A percentile compares a stretch with the other conserved stretches of the same genome.
These are phyloP conservation scores for Hypholoma fasciculare DNA, from an alignment of 768 basidiomycete species.

Conservation along the genomic window DNA sequence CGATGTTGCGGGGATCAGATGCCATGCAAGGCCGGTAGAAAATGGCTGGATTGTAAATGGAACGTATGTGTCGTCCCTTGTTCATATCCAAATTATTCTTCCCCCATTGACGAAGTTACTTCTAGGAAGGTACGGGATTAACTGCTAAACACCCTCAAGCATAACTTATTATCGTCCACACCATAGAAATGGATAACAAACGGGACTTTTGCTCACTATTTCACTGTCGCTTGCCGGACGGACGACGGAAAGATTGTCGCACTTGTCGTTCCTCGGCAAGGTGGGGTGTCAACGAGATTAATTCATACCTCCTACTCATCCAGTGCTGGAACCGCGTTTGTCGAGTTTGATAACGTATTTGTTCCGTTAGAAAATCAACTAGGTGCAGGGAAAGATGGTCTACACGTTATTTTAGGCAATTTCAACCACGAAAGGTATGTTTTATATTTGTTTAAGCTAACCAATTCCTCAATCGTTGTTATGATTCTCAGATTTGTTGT, in stretches of 20 bases:
- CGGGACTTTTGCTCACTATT: constrained; percentile 70
- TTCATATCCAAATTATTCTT: neutral
- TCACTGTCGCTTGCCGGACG: constrained; percentile 61
- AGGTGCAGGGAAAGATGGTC: constrained; percentile 46
- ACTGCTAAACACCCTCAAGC: no score
- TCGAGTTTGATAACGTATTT: constrained; percentile 81
- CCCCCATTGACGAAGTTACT: neutral
- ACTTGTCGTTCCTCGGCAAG: constrained; percentile 30
- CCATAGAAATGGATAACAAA: constrained; percentile 78
- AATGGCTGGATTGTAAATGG: constrained; percentile 80
- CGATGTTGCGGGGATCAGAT: constrained; percentile 72
- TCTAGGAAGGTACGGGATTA: neutral
- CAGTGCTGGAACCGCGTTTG: constrained; percentile 83
- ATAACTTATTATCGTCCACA: neutral
- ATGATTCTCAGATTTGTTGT: constrained; percentile 59
- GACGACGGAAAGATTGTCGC: constrained; percentile 39
- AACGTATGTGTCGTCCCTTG: constrained; percentile 45
- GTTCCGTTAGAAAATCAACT: constrained; percentile 89
- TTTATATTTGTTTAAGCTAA: neutral
- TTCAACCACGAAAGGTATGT: constrained; percentile 86
- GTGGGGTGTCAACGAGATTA: constrained; percentile 72
- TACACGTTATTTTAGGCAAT: constrained; percentile 52
- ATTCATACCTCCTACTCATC: constrained; percentile 82
- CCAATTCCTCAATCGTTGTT: constrained; percentile 9
- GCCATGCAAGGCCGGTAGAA: constrained; percentile 68